Conservation (phyloP, 1,284 basidiomycete species). For the Irpex lacteus region DNA sequence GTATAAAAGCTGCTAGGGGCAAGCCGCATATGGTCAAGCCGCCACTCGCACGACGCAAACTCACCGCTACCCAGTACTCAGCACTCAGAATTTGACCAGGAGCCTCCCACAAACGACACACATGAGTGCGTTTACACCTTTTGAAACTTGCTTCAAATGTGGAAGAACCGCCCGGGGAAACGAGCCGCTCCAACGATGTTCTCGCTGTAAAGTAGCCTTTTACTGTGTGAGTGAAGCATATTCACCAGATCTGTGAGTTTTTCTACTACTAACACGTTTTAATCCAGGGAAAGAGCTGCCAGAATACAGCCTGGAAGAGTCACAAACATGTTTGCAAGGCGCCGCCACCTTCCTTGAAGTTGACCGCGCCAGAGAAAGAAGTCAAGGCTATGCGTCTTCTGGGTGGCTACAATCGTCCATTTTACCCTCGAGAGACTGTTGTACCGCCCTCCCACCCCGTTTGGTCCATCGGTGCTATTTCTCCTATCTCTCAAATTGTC, state of each 20-base stretch:
- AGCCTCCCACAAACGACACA: background rate
- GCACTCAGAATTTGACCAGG: background rate
- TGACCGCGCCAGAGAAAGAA: background rate
- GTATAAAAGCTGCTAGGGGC: background rate
- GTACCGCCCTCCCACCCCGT: constrained; percentile 9
- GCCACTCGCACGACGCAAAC: background rate
- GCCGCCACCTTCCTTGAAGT: background rate
- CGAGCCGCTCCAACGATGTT: background rate
- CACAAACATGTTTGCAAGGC: constrained; percentile 9
- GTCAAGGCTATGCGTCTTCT: constrained; percentile 7
- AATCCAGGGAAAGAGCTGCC: constrained; percentile 3
- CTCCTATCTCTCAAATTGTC: constrained; percentile 10
- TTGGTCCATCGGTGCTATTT: constrained; percentile 8
- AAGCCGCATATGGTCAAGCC: background rate
- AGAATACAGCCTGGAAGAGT: constrained; percentile 4
- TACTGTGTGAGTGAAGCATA: constrained; percentile 6
- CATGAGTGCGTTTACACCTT: background rate
- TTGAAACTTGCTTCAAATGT: background rate
- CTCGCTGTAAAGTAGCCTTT: constrained; percentile 5
- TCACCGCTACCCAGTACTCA: background rate
- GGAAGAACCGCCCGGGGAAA: background rate
- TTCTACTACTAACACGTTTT: background rate
- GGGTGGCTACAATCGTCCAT: constrained; percentile 5
- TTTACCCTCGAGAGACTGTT: background rate
- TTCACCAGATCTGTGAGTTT: background rate